phyloP scores from a whole-genome alignment of 2,329 filamentous ascomycete species.

The Orbilia blumenaviensis region DNA sequence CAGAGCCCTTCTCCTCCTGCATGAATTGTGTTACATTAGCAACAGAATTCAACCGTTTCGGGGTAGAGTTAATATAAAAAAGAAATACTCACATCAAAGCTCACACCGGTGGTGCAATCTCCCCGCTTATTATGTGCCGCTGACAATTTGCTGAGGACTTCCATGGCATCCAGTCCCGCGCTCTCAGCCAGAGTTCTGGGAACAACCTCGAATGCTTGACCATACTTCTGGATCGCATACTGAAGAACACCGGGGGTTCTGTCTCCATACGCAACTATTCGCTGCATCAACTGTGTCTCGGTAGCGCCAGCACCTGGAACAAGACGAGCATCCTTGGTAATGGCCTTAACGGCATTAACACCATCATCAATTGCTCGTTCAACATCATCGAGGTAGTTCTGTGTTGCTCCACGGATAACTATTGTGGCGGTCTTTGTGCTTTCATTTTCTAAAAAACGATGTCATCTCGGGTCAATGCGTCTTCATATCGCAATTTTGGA shows the following conservation, averaged over 20 bases:
- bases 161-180: constrained; percentile 95
- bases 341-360: constrained; percentile 98
- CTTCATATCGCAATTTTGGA: not conserved
- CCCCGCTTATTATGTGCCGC: constrained; percentile 90
- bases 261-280: constrained; percentile 88
- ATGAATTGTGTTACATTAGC: constrained; percentile 57
- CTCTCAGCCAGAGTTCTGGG: constrained; percentile 93
- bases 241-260: constrained; percentile 92
- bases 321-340: constrained; percentile 88
- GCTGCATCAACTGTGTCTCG: constrained; percentile 91
- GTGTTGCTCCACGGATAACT: constrained; percentile 91
- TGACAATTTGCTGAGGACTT: constrained; percentile 90
- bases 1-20: constrained; percentile 78
- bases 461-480: not conserved
- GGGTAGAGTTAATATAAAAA: constrained; percentile 53
- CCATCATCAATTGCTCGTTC: constrained; percentile 97
- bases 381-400: constrained; percentile 97
- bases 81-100: constrained; percentile 74
- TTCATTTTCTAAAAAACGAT: constrained; percentile 79
- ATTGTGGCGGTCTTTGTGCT: constrained; percentile 91
- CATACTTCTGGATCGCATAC: constrained; percentile 97
- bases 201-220: constrained; percentile 96
- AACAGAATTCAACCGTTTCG: not conserved
- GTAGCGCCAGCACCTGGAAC: constrained; percentile 94
- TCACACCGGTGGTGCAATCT: constrained; percentile 89